Base-by-base conservation (phyloP, 805 yeast genomes). In the Clavispora vitiphila region DNA sequence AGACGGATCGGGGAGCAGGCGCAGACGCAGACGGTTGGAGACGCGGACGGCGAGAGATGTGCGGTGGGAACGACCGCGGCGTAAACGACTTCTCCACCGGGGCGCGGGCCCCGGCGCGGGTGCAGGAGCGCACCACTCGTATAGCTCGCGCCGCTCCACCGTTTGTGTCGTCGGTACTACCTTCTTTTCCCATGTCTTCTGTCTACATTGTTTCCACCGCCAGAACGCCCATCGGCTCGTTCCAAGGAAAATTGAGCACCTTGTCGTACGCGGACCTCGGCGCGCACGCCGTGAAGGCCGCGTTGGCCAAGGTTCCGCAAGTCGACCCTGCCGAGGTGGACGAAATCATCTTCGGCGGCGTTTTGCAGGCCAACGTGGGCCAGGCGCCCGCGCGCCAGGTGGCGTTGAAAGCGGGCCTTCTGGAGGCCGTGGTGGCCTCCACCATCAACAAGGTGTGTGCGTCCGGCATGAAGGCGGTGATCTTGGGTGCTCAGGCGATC, bases 371-470 rank as follows among this genome's bases (percentile, higher is more conserved):
- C 49, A 87, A 87, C 57, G 82, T 86, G 46, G 98, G 99, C 48
- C 99, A 91, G 71, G 89, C 91, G 44, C 98, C 99, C 34, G 99
- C 99, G 26, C 83, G 98, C 69, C 99, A 91, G 71, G 98, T 91
- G 43, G 96, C 96, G 12, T 59, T 91, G 51, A 83, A 81, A 58
- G 84, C 98, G 15, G 98, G 98, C 12, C 75, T 93, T 40, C 80
- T 87, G 38, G 80, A 83, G 51, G 71, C 78, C 47, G 81, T 87
- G 41, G 84, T 88, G 37, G 95, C 96, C 44, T 78, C 96, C 41
- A 85, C 97, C 30, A 77, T 91, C 53, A 93, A 93, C 78, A 91
- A 91, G 72, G 98, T 93, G 43, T 93, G 99, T 73, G 96, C 99
- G 32, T 86, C 96, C 10, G 98, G 96, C 54, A 70, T 90, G 80